Evolutionary conservation across 164 flowering plant species (phyloP), one percentile per base, ranked within the genome.

Genomic region (Vitis amurensis): DNA sequence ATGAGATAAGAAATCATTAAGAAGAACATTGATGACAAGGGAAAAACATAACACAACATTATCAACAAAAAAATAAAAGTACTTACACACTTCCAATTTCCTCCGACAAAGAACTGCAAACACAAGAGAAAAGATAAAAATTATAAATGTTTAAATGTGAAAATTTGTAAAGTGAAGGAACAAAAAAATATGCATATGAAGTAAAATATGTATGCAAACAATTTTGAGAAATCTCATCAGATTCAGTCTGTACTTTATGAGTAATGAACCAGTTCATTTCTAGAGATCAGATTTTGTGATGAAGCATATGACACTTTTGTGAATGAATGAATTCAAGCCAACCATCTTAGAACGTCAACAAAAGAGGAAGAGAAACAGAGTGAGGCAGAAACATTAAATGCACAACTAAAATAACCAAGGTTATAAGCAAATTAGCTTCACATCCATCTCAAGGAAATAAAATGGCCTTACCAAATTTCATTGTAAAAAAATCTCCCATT

Each of bases 61-160:
- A 30, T 17, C n/a, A 50, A 49, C n/a, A 55, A 44, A 17, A 6
- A 59, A 27, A 11, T 29, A 60, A 53, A 11, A 12, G 19, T 76
- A 87, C 99, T 90, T 88, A 93, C 99, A 81, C 99, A 95, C 63
- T 95, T 95, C 99, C 98, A 95, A 79, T 95, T 95, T 56, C 99
- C 99, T 16, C 98, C 99, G 76, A 95, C 99, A 60, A 95, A 95
- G 82, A 95, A 95, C 99, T 95, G 98, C 90, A 84, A 82, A 8
- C 47, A 79, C 59, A 78, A 74, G 50, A 30, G 50, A 62, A 71
- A 69, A 2, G 55, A 68, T 19, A 58, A 52, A 27, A 76, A 65
- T 50, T 63, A 30, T 11, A 27, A 69, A 37, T 53, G 47, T 47
- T 52, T 51, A 58, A 64, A 65, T 13, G 63, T 55, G 4, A 66